Conservation (phyloP, 2,329 filamentous ascomycete species). For the Colletotrichum chlorophyti region DNA sequence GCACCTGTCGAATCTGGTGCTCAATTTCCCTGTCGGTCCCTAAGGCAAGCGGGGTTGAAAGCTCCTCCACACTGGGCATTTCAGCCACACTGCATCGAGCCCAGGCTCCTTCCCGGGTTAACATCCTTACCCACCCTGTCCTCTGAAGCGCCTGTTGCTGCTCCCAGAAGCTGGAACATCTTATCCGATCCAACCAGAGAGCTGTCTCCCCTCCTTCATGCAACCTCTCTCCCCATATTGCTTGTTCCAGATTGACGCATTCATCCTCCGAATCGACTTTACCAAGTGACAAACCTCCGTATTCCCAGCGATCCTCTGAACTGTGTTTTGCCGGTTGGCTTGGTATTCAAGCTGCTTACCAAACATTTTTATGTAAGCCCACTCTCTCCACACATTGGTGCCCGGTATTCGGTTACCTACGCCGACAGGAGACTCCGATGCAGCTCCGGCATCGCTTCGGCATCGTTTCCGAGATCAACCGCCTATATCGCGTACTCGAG, state of each 20-base stretch:
- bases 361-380: not conserved
- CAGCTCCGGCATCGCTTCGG: conserved; percentile 18
- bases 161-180: not conserved
- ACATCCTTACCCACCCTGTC: not conserved
- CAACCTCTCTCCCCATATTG: not conserved
- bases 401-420: conserved; percentile 4
- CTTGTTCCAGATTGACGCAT: not conserved
- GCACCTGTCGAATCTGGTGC: too few species aligned
- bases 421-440: conserved; percentile 16
- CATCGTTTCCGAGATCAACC: conserved; percentile 2
- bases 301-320: not conserved
- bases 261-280: not conserved
- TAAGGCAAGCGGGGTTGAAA: conserved; percentile 22
- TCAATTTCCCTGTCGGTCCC: too few species aligned
- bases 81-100: not conserved
- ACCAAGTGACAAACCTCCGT: conserved; percentile 5
- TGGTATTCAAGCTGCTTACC: not conserved
- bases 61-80: conserved; percentile 13
- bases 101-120: conserved; percentile 22
- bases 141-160: not conserved
- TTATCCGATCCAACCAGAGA: not conserved
- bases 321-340: not conserved
- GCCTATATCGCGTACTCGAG: not conserved
- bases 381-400: not conserved
- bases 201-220: not conserved